Evolutionary conservation across 2,329 filamentous ascomycete genomes (phyloP), one percentile per base, ranked within the genome.

Genomic region (Epichloe gansuensis): DNA sequence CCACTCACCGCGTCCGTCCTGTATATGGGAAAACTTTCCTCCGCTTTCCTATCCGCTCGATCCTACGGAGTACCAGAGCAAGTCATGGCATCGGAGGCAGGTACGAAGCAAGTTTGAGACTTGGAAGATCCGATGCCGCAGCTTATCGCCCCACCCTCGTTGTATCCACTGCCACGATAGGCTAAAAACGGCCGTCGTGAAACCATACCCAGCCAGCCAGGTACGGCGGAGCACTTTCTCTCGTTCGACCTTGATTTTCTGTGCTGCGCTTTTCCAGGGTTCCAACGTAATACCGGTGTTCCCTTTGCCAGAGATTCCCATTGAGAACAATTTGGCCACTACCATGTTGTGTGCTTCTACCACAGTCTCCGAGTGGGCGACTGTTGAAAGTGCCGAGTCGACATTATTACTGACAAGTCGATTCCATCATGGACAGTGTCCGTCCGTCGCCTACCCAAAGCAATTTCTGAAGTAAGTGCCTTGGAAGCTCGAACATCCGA

Each of bases 121-220:
- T 38, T 48, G 35, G 13, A 48, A 38, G 35, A 39, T 13, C 52
- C 52, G 52, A 52, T 52, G 38, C 25, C 46, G 49, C 39, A 48
- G 48, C 44, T 48, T 25, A 46, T 51, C 12, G 49, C 34, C 34
- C 52, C 52, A 48, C 43, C 48, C 21, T 43, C 8, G 31, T 53
- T 43, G 43, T 49, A 50, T 53, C 34, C 23, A 37, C n/a, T 47
- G 48, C 43, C 42, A 50, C 48, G 35, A 53, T 44, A 35, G 48
- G 52, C 47, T 46, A 49, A 53, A 38, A 50, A 53, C 43, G 42
- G 47, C 43, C 42, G 44, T 51, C 12, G 48, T 54, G 52, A 48
- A 51, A 51, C 48, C 42, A 35, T 15, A 23, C n/a, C 42, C 12
- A 31, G 4, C 13, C 42, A 15, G 3, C 41, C 34, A 38, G 13